Conservation (phyloP, 371 early-diverging fungal genomes). For the Mortierella sp. region DNA sequence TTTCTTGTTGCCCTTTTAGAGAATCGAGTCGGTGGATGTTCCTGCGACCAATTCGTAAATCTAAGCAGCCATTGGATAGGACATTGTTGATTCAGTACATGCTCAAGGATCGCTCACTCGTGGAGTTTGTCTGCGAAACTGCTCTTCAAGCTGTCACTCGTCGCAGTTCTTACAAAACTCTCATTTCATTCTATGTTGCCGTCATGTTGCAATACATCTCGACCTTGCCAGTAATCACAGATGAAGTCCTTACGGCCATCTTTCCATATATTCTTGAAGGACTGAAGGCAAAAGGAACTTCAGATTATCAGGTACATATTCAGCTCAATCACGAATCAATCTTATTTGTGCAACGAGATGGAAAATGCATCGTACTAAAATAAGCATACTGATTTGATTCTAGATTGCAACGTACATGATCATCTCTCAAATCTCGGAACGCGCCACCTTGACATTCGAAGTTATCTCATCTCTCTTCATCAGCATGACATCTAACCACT, state of each 20-base stretch:
- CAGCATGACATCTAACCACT: slow-evolving; percentile 59
- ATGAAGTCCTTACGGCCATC: slow-evolving; percentile 63
- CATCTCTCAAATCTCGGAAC: slow-evolving; percentile 72
- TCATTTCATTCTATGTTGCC: slow-evolving; percentile 78
- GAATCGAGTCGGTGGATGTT: slow-evolving; percentile 77
- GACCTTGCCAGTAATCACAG: slow-evolving; percentile 61
- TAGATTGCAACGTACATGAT: slow-evolving; percentile 77
- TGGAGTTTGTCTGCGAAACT: slow-evolving; percentile 78
- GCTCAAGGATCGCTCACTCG: slow-evolving; percentile 69
- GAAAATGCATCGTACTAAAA: not conserved
- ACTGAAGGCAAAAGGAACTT: slow-evolving; percentile 57
- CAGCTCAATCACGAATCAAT: not conserved
- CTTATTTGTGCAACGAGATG: not conserved
- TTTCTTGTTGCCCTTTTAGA: slow-evolving; percentile 38
- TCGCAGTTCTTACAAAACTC: slow-evolving; percentile 63
- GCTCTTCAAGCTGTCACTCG: slow-evolving; percentile 58
- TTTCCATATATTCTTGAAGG: slow-evolving; percentile 73
- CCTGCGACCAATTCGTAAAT: slow-evolving; percentile 70
- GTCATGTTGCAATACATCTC: slow-evolving; percentile 72
- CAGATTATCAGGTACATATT: slow-evolving; percentile 63
- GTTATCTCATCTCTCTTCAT: slow-evolving; percentile 63
- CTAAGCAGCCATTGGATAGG: slow-evolving; percentile 72
- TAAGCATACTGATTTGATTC: not conserved
- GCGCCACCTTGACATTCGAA: slow-evolving; percentile 61
- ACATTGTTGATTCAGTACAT: slow-evolving; percentile 69